Conservation (phyloP, 192 early-diverging fungal species). For the Backusella mclennaniae region DNA sequence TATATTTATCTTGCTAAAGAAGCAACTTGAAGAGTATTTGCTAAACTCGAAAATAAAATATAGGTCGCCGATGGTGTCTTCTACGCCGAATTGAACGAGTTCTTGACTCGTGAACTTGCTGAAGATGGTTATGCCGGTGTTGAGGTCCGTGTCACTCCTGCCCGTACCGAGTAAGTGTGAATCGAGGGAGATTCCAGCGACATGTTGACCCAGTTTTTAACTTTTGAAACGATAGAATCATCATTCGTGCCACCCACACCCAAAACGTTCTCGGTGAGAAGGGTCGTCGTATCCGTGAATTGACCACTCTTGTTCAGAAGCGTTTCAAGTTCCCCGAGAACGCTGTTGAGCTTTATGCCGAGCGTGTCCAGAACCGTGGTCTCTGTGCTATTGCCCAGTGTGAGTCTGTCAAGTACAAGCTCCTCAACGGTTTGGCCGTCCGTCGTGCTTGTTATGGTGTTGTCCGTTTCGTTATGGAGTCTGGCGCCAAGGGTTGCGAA, state of each 20-base stretch:
- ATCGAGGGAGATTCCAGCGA: no score
- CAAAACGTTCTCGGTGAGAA: conserved; percentile 98
- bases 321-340: conserved; percentile 99
- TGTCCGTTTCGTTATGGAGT: conserved; percentile 98
- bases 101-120: conserved; percentile 96
- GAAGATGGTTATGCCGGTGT: conserved; percentile 99
- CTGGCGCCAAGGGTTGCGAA: conserved; percentile 99
- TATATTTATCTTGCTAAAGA: not conserved
- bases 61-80: conserved; percentile 98
- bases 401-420: conserved; percentile 98
- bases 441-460: conserved; percentile 98
- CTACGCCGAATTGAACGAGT: conserved; percentile 99
- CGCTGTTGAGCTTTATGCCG: conserved; percentile 98
- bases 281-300: conserved; percentile 97
- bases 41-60: not conserved
- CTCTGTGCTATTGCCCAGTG: conserved; percentile 98
- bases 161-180: conserved; percentile 78
- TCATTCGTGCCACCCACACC: conserved; percentile 98
- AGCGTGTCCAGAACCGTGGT: conserved; percentile 96
- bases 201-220: not conserved
- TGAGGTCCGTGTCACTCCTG: conserved; percentile 98
- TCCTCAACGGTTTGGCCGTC: conserved; percentile 94
- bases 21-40: not conserved
- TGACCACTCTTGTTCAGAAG: conserved; percentile 98
- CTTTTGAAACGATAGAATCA: conserved; percentile 53